Base-by-base conservation (phyloP, 441 rosid genomes). In the Breynia disticha region DNA sequence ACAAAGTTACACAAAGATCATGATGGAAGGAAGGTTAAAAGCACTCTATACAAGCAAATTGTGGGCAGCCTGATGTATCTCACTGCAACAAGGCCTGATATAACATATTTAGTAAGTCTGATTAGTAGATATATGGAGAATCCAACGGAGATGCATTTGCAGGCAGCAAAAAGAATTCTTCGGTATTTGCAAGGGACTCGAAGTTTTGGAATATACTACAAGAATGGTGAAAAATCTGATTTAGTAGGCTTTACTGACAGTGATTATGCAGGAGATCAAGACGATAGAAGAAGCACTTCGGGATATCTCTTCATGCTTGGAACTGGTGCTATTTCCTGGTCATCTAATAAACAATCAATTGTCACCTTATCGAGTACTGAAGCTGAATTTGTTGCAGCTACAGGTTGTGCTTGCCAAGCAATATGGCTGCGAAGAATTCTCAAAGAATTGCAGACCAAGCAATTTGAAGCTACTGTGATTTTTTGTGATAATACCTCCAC, bases 201-300 rank as follows among this genome's bases (percentile, higher is more conserved):
- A 24, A 7, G 7, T 7, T 7, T 24, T 24, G 7, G 32, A 2
- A 24, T 24, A 24, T 24, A 24, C 7, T 24, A 24, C 32, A 24
- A 24, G 32, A 24, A 24, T 3, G 32, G 32, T 24, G 32, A 19
- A 17, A 35, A 57, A 35, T 6, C 9, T 8, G n/a, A 24, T 11
- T 37, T 48, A 54, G 17, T 48, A 14, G 43, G 54, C 11, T 57
- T 35, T 37, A 28, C 18, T 45, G 45, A 57, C 9, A 46, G 46
- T 47, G 54, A 57, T 57, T 57, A 20, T 48, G 35, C 0, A 16
- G 47, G 62, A n/a, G 62, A 57, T 48, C 6, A 32, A 13, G 54
- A 57, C 48, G 47, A 47, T 49, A 28, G 1, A 19, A 47, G 19
- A 18, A 47, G 45, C 19, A 57, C 62, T 28, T 28, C 22, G 0